Conservation (phyloP, 139 green algal species). For the Pycnococcus provasolii region DNA sequence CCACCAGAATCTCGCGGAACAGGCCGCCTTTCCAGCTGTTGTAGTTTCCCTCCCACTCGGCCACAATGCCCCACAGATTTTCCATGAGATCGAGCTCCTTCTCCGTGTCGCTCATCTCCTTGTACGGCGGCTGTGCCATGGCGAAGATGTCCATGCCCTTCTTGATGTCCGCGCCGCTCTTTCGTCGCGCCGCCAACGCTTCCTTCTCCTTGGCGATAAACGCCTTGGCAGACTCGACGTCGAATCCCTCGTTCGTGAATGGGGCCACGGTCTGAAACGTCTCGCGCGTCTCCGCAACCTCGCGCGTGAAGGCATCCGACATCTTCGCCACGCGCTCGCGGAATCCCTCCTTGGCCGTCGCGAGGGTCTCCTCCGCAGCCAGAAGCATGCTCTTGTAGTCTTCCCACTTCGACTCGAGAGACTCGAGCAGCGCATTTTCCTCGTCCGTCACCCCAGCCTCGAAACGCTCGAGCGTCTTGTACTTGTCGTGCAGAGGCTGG, state of each 20-base stretch:
- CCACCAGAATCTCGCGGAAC: slow-evolving; percentile 65
- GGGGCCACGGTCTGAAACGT: slow-evolving; percentile 51
- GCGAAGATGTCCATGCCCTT: slow-evolving; percentile 76
- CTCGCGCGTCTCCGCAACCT: slow-evolving; percentile 40
- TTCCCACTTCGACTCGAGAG: slow-evolving; percentile 44
- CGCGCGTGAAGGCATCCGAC: slow-evolving; percentile 66
- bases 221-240: slow-evolving; percentile 18
- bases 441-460: slow-evolving; percentile 45
- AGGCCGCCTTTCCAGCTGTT: slow-evolving; percentile 62
- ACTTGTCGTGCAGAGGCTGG: slow-evolving; percentile 57
- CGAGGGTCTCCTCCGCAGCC: slow-evolving; percentile 44
- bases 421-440: slow-evolving; percentile 48
- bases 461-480: slow-evolving; percentile 56
- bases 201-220: slow-evolving; percentile 38
- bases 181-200: slow-evolving; percentile 12
- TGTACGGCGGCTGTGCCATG: slow-evolving; percentile 61
- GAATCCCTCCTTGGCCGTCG: slow-evolving; percentile 71
- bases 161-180: slow-evolving; percentile 52
- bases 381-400: slow-evolving; percentile 51
- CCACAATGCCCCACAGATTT: slow-evolving; percentile 54
- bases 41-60: slow-evolving; percentile 65
- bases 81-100: slow-evolving; percentile 60
- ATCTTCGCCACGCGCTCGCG: slow-evolving; percentile 54
- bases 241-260: slow-evolving; percentile 21
- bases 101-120: slow-evolving; percentile 46